These are phyloP conservation scores for Pseudopyrenochaeta lycopersici DNA, from an alignment of 2,329 filamentous ascomycete genomes.

Conservation along the genomic window DNA sequence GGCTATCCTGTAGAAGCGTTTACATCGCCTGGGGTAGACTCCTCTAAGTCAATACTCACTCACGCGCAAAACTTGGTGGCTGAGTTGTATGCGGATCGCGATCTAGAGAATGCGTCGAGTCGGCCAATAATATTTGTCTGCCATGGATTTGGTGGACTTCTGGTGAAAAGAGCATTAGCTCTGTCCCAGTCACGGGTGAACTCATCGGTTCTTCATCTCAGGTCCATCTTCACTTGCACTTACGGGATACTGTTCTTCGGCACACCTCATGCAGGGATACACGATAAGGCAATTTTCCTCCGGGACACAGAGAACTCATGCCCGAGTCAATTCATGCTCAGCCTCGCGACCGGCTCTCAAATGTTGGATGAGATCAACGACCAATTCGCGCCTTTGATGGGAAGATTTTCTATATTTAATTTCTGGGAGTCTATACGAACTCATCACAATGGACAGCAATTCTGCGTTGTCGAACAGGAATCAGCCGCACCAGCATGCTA, in stretches of 20 bases:
- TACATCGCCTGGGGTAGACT: slow-evolving; percentile 25
- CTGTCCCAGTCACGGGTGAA: slow-evolving; percentile 70
- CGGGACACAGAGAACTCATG: slow-evolving; percentile 5
- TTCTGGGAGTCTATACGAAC: slow-evolving; percentile 36
- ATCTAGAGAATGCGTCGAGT: slow-evolving; percentile 62
- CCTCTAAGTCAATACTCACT: slow-evolving; percentile 28
- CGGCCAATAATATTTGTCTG: slow-evolving; percentile 80
- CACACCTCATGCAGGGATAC: slow-evolving; percentile 27
- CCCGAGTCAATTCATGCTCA: slow-evolving; percentile 25
- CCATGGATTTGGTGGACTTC: slow-evolving; percentile 76
- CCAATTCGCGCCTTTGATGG: slow-evolving; percentile 27
- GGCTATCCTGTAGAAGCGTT: slow-evolving; percentile 29
- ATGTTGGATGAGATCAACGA: slow-evolving; percentile 29
- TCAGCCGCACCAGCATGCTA: slow-evolving; percentile 34
- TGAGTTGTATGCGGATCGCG: slow-evolving; percentile 46
- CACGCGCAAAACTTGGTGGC: slow-evolving; percentile 47
- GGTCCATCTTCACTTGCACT: slow-evolving; percentile 77
- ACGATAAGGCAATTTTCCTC: slow-evolving; percentile 15
- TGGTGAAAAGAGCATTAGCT: slow-evolving; percentile 74
- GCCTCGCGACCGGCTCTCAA: slow-evolving; percentile 22
- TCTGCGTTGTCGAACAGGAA: slow-evolving; percentile 31
- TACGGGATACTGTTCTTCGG: slow-evolving; percentile 58
- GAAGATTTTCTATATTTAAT: slow-evolving; percentile 26
- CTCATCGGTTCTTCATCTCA: slow-evolving; percentile 69
- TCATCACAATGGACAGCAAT: slow-evolving; percentile 7